Conservation (phyloP, 164 flowering plant species). For the Stephania yunnanensis region DNA sequence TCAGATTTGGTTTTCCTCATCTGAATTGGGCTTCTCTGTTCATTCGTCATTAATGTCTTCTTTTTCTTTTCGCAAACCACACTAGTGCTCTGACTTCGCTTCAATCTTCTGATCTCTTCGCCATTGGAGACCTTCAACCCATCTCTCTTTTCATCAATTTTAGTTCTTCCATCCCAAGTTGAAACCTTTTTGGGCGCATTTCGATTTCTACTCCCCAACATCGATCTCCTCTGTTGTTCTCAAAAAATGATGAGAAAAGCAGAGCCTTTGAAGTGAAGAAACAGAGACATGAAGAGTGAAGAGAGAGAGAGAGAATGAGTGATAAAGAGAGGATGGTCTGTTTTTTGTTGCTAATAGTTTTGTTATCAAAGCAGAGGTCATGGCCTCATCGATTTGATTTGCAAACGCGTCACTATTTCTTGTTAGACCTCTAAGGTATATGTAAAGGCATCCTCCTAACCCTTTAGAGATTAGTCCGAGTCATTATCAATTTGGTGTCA, state of each 20-base stretch:
- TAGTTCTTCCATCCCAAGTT: slow-evolving; percentile 77
- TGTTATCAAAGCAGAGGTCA: no score
- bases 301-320: slow-evolving; percentile 9
- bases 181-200: slow-evolving; percentile 35
- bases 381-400: no score
- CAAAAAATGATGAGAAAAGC: background rate
- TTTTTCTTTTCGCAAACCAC: slow-evolving; percentile 31
- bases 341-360: no score
- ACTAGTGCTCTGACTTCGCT: slow-evolving; percentile 25
- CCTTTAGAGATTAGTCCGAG: no score
- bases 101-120: slow-evolving; percentile 22
- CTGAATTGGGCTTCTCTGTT: slow-evolving; percentile 17
- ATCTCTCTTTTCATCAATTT: slow-evolving; percentile 58
- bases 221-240: slow-evolving; percentile 12
- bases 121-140: slow-evolving; percentile 55
- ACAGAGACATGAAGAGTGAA: slow-evolving; percentile 18
- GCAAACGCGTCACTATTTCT: no score
- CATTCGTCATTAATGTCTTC: slow-evolving; percentile 36
- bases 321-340: slow-evolving; percentile 7
- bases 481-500: no score
- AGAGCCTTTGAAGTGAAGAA: slow-evolving; percentile 20
- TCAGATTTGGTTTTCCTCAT: slow-evolving; percentile 27
- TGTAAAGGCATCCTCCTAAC: no score
- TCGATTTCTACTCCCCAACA: slow-evolving; percentile 15
- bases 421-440: no score